A percentile compares a stretch with the other conserved stretches of the same genome.
These are phyloP conservation scores for Dothistroma pini DNA, from an alignment of 2,329 filamentous ascomycete genomes.

Conservation along the genomic window DNA sequence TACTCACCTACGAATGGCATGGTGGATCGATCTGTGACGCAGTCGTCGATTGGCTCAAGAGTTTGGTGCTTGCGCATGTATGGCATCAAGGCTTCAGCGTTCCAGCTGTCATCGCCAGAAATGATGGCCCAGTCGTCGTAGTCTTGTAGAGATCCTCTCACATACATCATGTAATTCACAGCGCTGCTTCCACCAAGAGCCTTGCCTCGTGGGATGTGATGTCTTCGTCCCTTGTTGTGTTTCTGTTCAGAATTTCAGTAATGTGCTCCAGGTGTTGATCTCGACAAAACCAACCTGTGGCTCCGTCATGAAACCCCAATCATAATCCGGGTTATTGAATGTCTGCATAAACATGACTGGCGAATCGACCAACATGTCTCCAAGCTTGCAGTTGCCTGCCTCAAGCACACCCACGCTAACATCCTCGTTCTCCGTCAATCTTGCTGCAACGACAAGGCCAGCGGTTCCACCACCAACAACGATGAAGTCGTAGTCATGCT, in stretches of 20 bases:
- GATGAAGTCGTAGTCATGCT: slow-evolving; percentile 30
- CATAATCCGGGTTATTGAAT: slow-evolving; percentile 27
- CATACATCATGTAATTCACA: slow-evolving; percentile 40
- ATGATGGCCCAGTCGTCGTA: slow-evolving; percentile 47
- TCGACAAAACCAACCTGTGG: slow-evolving; percentile 16
- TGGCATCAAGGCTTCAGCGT: slow-evolving; percentile 45
- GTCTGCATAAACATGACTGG: slow-evolving; percentile 27
- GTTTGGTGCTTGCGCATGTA: slow-evolving; percentile 43
- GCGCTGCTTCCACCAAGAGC: slow-evolving; percentile 40
- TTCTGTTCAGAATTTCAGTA: slow-evolving; percentile 8
- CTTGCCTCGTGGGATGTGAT: slow-evolving; percentile 34
- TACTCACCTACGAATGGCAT: slow-evolving; percentile 34
- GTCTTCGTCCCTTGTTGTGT: slow-evolving; percentile 20
- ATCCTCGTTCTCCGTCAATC: slow-evolving; percentile 32
- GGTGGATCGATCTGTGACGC: slow-evolving; percentile 27
- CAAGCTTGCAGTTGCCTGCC: slow-evolving; percentile 29
- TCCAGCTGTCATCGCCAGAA: slow-evolving; percentile 44
- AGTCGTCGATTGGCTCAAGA: slow-evolving; percentile 33
- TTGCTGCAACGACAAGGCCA: slow-evolving; percentile 32
- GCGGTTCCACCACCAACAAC: slow-evolving; percentile 34
- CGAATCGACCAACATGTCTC: slow-evolving; percentile 25
- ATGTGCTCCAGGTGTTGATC: background rate
- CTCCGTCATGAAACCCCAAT: slow-evolving; percentile 25
- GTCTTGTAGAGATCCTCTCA: slow-evolving; percentile 44
- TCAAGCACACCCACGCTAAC: slow-evolving; percentile 34